A percentile compares a stretch with the other conserved stretches of the same genome.
These are phyloP conservation scores for Aotearoamyces nothofagi DNA, from an alignment of 2,329 filamentous ascomycete genomes.

Conservation along the genomic window DNA sequence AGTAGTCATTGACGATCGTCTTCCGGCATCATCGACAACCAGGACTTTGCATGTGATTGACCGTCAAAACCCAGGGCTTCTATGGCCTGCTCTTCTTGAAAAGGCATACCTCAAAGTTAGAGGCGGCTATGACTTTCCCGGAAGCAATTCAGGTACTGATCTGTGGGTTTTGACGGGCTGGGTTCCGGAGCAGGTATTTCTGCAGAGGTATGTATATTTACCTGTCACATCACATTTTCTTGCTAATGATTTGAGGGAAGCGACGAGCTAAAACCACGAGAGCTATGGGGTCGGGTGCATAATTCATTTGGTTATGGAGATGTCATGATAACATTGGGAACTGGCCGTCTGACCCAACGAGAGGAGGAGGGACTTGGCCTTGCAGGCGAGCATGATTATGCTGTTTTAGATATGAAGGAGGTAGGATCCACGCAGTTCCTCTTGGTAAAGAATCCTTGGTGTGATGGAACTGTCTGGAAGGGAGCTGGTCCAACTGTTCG, in stretches of 20 bases:
- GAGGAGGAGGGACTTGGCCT: constrained; percentile 74
- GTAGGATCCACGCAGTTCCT: constrained; percentile 48
- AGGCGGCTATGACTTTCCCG: constrained; percentile 93
- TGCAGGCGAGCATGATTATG: constrained; percentile 86
- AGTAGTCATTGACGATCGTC: constrained; percentile 76
- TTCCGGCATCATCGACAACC: constrained; percentile 62
- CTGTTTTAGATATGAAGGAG: constrained; percentile 66
- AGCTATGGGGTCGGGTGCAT: constrained; percentile 65
- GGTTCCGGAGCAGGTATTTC: constrained; percentile 90
- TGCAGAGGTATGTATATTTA: constrained; percentile 46
- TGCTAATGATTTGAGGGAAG: constrained; percentile 22
- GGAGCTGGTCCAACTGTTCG: constrained; percentile 24
- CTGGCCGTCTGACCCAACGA: constrained; percentile 60
- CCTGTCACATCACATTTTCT: neutral
- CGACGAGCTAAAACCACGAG: constrained; percentile 61
- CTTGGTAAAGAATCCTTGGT: constrained; percentile 93
- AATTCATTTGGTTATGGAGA: constrained; percentile 63
- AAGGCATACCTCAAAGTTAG: constrained; percentile 94
- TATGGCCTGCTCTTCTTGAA: constrained; percentile 89
- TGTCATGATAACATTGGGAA: constrained; percentile 80
- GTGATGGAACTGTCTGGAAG: constrained; percentile 62
- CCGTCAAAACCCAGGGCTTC: constrained; percentile 59
- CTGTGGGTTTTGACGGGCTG: constrained; percentile 86
- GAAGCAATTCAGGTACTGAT: constrained; percentile 93
- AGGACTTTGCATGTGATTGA: constrained; percentile 80